Conservation (phyloP, 2,329 filamentous ascomycete species). For the Ramularia endophylla region DNA sequence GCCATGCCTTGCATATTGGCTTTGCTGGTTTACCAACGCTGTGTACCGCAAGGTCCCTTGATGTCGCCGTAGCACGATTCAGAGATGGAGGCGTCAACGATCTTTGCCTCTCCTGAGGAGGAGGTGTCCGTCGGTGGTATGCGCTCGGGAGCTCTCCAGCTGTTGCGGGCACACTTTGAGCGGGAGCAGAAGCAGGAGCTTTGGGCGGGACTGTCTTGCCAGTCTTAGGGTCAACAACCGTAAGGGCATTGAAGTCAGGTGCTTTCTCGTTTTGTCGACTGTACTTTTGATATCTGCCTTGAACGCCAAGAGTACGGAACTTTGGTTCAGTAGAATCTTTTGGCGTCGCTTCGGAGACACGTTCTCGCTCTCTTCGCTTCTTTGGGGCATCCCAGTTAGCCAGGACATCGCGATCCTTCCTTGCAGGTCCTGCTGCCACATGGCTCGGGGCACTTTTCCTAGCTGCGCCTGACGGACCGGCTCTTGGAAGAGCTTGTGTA, state of each 20-base stretch:
- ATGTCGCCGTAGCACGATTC: too few relatives aligned
- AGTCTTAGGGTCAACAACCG: constrained; percentile 26
- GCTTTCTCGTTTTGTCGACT: constrained; percentile 20
- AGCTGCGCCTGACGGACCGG: constrained; percentile 3
- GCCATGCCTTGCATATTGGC: too few relatives aligned
- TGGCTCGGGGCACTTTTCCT: constrained; percentile 13
- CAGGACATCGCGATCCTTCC: constrained; percentile 9
- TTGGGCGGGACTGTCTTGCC: constrained; percentile 15
- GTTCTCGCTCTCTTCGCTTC: constrained; percentile 10
- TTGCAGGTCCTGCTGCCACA: background rate
- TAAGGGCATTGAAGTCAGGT: constrained; percentile 23
- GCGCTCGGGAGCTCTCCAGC: constrained; percentile 3
- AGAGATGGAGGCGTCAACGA: background rate
- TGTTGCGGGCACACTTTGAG: background rate
- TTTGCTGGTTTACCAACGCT: too few relatives aligned
- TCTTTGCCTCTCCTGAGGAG: constrained; percentile 3
- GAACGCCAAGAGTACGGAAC: constrained; percentile 19
- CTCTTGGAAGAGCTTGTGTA: constrained; percentile 1
- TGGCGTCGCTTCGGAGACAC: constrained; percentile 19
- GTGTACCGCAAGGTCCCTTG: too few relatives aligned
- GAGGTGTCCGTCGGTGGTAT: constrained; percentile 8
- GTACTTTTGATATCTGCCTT: constrained; percentile 20
- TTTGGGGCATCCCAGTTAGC: constrained; percentile 11
- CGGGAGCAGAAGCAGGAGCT: background rate
- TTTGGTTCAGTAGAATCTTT: constrained; percentile 16